phyloP scores from a whole-genome alignment of 257 asterid species.

The Rhazya stricta region DNA sequence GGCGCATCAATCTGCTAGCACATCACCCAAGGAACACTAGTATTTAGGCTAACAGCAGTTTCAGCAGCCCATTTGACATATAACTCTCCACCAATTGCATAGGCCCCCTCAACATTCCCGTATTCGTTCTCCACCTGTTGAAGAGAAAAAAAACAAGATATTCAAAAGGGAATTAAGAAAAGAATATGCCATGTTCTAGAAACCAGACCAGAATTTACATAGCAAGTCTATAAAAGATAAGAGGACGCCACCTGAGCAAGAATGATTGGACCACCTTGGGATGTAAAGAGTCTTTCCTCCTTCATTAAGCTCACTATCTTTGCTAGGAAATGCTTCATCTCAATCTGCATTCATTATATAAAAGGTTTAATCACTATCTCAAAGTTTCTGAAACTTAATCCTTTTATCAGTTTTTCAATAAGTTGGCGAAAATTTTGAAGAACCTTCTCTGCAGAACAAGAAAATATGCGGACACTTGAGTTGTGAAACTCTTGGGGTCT shows the following conservation, averaged over 20 bases:
- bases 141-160: not conserved
- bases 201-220: not conserved
- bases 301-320: slow-evolving; percentile 71
- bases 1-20: slow-evolving; percentile 70
- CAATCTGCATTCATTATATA: slow-evolving; percentile 42
- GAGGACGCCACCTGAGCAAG: slow-evolving; percentile 59
- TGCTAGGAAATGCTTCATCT: slow-evolving; percentile 66
- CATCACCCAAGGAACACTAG: slow-evolving; percentile 88
- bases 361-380: not conserved
- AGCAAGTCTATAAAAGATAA: not conserved
- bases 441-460: slow-evolving; percentile 3
- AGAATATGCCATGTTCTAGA: not conserved
- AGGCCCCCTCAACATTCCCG: slow-evolving; percentile 68
- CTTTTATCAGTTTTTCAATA: not conserved
- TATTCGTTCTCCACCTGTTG: slow-evolving; percentile 76
- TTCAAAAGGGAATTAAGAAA: not conserved
- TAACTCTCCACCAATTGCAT: slow-evolving; percentile 51
- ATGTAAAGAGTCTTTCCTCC: slow-evolving; percentile 68
- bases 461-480: not conserved
- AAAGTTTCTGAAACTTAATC: not conserved
- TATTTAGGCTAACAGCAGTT: slow-evolving; percentile 62
- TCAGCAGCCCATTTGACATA: slow-evolving; percentile 85
- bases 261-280: slow-evolving; percentile 85
- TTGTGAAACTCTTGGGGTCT: not conserved
- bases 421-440: not conserved